Conservation (phyloP, 331 rosid species). For the Telfairia occidentalis region DNA sequence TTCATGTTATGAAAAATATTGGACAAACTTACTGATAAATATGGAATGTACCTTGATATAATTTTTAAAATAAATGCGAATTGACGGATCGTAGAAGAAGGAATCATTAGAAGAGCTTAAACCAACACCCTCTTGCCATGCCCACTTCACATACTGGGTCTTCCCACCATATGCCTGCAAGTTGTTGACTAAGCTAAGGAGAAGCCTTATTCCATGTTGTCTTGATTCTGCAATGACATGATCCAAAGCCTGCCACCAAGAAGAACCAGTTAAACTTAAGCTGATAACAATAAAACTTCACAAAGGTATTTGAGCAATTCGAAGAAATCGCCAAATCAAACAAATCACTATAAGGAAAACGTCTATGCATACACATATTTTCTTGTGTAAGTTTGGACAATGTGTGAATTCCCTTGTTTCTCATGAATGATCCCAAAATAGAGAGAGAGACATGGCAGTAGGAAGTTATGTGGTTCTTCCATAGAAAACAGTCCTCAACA, state of each 20-base stretch:
- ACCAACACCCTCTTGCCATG: slow-evolving; percentile 94
- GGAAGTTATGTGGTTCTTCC: not conserved
- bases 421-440: not conserved
- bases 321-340: not conserved
- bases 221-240: slow-evolving; percentile 83
- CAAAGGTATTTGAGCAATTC: not conserved
- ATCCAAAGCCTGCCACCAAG: slow-evolving; percentile 74
- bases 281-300: not conserved
- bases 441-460: not conserved
- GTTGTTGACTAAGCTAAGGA: slow-evolving; percentile 81
- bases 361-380: not conserved
- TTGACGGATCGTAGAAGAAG: slow-evolving; percentile 93
- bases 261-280: slow-evolving; percentile 10
- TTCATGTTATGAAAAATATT: not conserved
- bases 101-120: slow-evolving; percentile 91
- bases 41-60: slow-evolving; percentile 54
- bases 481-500: not conserved
- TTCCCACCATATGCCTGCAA: slow-evolving; percentile 94
- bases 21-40: not conserved
- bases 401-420: not conserved
- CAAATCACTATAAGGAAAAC: not conserved
- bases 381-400: not conserved
- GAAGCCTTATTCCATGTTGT: slow-evolving; percentile 67
- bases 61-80: slow-evolving; percentile 68
- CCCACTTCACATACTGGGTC: slow-evolving; percentile 95